These are phyloP conservation scores for Prorocentrum cordatum DNA, from an alignment of 169 alveolate genomes.

Conservation along the genomic window DNA sequence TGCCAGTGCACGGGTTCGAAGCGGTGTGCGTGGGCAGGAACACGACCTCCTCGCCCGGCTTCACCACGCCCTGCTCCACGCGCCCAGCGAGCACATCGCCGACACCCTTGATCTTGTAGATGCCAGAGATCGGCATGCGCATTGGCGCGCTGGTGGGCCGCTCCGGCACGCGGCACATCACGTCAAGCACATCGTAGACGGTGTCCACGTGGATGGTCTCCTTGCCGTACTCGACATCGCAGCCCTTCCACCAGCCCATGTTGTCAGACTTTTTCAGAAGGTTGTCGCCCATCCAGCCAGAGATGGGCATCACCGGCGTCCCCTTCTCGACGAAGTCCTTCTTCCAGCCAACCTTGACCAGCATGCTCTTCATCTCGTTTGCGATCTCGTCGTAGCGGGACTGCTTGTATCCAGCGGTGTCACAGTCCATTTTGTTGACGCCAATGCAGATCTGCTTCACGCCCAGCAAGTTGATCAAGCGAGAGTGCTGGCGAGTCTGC, in stretches of 20 bases:
- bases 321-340: conserved; percentile 76
- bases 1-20: not conserved
- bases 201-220: conserved; percentile 3
- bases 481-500: conserved; percentile 97
- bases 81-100: conserved; percentile 99
- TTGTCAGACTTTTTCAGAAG: conserved; percentile 90
- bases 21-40: conserved; percentile 87
- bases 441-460: conserved; percentile 88
- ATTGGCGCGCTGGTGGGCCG: not conserved
- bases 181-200: not conserved
- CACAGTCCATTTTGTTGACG: conserved; percentile 97
- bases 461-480: conserved; percentile 95
- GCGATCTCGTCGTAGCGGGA: conserved; percentile 93
- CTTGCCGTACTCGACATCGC: not conserved
- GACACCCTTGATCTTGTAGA: conserved; percentile 98
- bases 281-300: conserved; percentile 98
- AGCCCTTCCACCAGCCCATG: conserved; percentile 97
- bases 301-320: conserved; percentile 92
- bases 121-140: not conserved
- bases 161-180: not conserved
- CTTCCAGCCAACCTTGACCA: conserved; percentile 94
- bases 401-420: conserved; percentile 84
- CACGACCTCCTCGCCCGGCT: conserved; percentile 84
- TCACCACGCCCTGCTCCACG: conserved; percentile 95
- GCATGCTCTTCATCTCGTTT: conserved; percentile 88